phyloP scores from a whole-genome alignment of 2,329 filamentous ascomycete genomes.

The Verticillium nonalfalfae region DNA sequence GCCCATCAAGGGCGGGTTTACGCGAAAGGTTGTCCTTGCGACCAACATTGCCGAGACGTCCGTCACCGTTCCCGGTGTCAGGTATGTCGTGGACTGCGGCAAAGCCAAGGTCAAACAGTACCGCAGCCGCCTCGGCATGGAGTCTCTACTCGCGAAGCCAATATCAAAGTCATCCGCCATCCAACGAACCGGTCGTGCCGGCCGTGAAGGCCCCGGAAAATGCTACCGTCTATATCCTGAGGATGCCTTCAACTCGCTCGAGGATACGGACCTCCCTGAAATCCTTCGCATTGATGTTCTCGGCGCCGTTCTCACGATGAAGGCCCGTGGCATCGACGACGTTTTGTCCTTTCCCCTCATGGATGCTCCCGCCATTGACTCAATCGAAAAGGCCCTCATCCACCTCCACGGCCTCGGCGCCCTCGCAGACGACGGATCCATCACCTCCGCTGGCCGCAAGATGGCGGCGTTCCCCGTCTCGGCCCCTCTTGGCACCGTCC shows the following conservation, averaged over 20 bases:
- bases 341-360: slow-evolving; percentile 79
- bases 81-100: slow-evolving; percentile 86
- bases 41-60: slow-evolving; percentile 99
- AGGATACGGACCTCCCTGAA: slow-evolving; percentile 75
- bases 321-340: slow-evolving; percentile 79
- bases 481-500: slow-evolving; percentile 71
- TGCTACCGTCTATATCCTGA: slow-evolving; percentile 89
- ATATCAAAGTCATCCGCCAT: slow-evolving; percentile 93
- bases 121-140: slow-evolving; percentile 74
- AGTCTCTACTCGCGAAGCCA: slow-evolving; percentile 82
- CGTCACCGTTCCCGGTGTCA: slow-evolving; percentile 88
- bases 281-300: slow-evolving; percentile 87
- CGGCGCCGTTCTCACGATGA: slow-evolving; percentile 85
- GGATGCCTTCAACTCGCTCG: slow-evolving; percentile 61
- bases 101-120: slow-evolving; percentile 95
- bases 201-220: slow-evolving; percentile 84
- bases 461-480: slow-evolving; percentile 82
- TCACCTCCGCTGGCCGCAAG: slow-evolving; percentile 67
- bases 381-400: slow-evolving; percentile 74
- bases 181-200: slow-evolving; percentile 85
- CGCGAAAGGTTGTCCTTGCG: slow-evolving; percentile 82
- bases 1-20: slow-evolving; percentile 62
- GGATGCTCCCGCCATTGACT: slow-evolving; percentile 69
- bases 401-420: slow-evolving; percentile 76
- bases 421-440: slow-evolving; percentile 61